These are phyloP conservation scores for Apiotrichum gamsii DNA, from an alignment of 1,284 basidiomycete species.

Conservation along the genomic window DNA sequence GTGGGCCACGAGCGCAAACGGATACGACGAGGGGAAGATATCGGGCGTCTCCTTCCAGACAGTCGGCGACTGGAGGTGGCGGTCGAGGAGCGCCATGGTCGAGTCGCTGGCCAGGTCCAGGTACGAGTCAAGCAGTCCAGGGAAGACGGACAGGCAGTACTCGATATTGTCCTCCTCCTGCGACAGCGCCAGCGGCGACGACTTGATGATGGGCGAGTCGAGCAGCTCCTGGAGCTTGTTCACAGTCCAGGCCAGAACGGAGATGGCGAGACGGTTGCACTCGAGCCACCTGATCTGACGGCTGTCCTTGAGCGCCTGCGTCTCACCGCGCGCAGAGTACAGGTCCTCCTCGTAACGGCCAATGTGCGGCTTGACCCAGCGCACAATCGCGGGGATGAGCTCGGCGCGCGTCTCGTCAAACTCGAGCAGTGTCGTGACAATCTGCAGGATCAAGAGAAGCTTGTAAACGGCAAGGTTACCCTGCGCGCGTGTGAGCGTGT, in stretches of 20 bases:
- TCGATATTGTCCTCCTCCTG: conserved; percentile 94
- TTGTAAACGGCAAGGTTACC: conserved; percentile 89
- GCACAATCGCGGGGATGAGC: conserved; percentile 78
- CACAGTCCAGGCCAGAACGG: conserved; percentile 78
- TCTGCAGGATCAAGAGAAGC: conserved; percentile 84
- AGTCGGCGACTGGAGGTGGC: conserved; percentile 57
- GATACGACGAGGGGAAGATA: conserved; percentile 88
- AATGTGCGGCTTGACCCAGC: conserved; percentile 92
- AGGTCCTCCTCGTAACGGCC: conserved; percentile 65
- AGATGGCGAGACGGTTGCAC: conserved; percentile 62
- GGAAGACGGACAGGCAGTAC: conserved; percentile 75
- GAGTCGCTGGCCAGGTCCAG: conserved; percentile 67
- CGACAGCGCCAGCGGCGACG: conserved; percentile 57
- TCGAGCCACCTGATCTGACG: conserved; percentile 86
- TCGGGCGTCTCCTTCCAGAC: conserved; percentile 63
- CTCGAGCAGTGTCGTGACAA: conserved; percentile 85
- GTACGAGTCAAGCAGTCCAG: conserved; percentile 80
- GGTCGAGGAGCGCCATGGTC: conserved; percentile 64
- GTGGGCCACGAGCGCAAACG: conserved; percentile 73
- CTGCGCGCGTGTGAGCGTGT: conserved; percentile 68
- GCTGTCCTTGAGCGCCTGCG: conserved; percentile 54
- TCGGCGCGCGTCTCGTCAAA: conserved; percentile 68
- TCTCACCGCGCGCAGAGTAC: conserved; percentile 15
- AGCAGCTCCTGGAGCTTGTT: conserved; percentile 81
- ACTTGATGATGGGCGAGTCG: conserved; percentile 59